Base-by-base conservation (phyloP, 371 early-diverging fungal genomes). In the Syncephalastrum contaminatum region DNA sequence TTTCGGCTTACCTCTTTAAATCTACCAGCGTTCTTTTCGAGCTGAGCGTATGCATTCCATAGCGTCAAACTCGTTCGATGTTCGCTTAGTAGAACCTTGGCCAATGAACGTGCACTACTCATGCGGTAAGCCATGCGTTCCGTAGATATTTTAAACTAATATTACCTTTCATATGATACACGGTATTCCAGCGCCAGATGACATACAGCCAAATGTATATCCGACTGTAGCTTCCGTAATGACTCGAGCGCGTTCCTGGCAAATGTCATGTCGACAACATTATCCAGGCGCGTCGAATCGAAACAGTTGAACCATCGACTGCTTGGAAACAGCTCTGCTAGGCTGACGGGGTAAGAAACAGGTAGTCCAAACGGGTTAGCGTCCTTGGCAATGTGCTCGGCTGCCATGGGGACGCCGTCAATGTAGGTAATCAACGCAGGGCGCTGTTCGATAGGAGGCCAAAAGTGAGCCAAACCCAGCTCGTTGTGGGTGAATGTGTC, bases 1-100 rank as follows among this genome's bases (percentile, higher is more conserved):
- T 52, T 21, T 16, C 19, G 14, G 5, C 43, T 55, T 61, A 72
- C 75, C 51, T 74, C 73, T 16, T 70, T 56, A 22, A 60, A 39
- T 5, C 55, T 51, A 43, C 56, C 66, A 48, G 74, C 67, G 36
- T 67, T 57, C 48, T 72, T 78, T 61, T 87, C 87, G 52, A 84
- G 69, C 55, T 81, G 81, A 0, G 88, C 88, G 63, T 85, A 88
- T 1, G 77, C 79, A 58, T 81, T 82, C 91, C 88, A 89, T 27
- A 90, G 63, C 1, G 64, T 53, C 5, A 90, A 57, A 58, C 82
- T 85, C 56, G 74, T 78, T 10, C 83, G 70, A 4, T 84, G 75
- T 14, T 66, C 66, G 47, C 86, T 87, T 22, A 88, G 56, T 22
- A 85, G 56, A 0, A 48, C 55, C 51, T 88, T 88, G 39, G 86